Percentiles rank a stretch among this genome's conserved stretches.
These are phyloP conservation scores for Colletotrichum lindemuthianum DNA, from an alignment of 2,329 filamentous ascomycete species.

Conservation along the genomic window DNA sequence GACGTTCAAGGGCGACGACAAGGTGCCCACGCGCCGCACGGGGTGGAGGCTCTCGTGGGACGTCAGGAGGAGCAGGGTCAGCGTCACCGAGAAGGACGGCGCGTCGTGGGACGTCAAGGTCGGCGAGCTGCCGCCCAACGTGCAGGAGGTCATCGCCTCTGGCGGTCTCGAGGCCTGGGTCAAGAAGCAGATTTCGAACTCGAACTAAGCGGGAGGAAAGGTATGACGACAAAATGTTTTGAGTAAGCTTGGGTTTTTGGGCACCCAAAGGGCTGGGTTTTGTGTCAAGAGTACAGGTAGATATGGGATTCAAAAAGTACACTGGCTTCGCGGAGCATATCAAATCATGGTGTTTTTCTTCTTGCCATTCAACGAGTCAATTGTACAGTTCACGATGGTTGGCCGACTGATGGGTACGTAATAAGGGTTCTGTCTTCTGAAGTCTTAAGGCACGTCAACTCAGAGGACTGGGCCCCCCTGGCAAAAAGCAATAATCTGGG, in stretches of 20 bases:
- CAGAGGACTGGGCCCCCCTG: too few relatives aligned
- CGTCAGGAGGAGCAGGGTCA: slow-evolving; percentile 75
- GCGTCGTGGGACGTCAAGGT: slow-evolving; percentile 82
- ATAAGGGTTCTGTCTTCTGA: too few relatives aligned
- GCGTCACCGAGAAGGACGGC: slow-evolving; percentile 74
- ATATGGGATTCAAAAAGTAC: too few relatives aligned
- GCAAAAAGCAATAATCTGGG: too few relatives aligned
- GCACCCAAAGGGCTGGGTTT: too few relatives aligned
- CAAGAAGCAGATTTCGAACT: slow-evolving; percentile 69
- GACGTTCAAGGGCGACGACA: slow-evolving; percentile 62
- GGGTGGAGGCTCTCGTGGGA: slow-evolving; percentile 90
- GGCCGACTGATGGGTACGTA: too few relatives aligned
- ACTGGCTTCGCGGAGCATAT: too few relatives aligned
- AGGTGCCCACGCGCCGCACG: slow-evolving; percentile 74
- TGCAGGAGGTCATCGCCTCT: slow-evolving; percentile 84
- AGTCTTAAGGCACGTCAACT: too few relatives aligned
- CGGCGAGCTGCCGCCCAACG: slow-evolving; percentile 83
- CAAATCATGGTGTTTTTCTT: fast-evolving
- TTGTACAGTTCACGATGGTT: too few relatives aligned
- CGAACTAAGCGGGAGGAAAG: neutral
- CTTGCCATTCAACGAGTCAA: too few relatives aligned
- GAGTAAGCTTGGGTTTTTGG: neutral
- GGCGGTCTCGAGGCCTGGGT: slow-evolving; percentile 88
- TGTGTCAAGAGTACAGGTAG: too few relatives aligned
- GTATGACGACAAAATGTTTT: slow-evolving; percentile 9